A percentile compares a stretch with the other conserved stretches of the same genome.
These are phyloP conservation scores for Saccharomycopsis hybrid DNA, from an alignment of 1,139 yeast genomes.

Conservation along the genomic window DNA sequence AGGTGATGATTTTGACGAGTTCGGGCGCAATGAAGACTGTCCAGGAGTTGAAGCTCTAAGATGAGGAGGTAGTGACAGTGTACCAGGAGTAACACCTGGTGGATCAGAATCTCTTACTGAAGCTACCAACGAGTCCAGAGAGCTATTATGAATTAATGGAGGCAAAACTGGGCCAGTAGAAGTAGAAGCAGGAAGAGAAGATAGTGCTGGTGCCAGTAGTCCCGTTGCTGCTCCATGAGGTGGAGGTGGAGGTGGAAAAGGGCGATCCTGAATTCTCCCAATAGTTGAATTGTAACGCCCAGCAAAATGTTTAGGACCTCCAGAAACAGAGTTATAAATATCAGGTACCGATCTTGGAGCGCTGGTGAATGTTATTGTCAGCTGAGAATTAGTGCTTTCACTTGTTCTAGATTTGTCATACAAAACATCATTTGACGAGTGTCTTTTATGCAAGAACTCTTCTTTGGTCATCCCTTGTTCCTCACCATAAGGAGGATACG, in stretches of 20 bases:
- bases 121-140: no score
- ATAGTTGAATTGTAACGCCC: no score
- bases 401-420: conserved; percentile 15
- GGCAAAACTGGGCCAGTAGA: no score
- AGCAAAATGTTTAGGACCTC: not conserved
- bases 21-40: not conserved
- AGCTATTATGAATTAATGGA: no score
- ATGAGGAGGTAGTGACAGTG: not conserved
- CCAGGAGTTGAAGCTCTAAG: not conserved
- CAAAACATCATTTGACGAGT: conserved; percentile 24
- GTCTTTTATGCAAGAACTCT: conserved; percentile 24
- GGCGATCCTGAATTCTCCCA: no score
- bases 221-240: no score
- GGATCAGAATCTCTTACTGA: no score
- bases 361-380: conserved; percentile 5
- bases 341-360: conserved; percentile 19
- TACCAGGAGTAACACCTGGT: no score
- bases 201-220: no score
- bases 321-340: conserved; percentile 9
- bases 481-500: conserved; percentile 15
- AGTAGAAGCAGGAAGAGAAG: no score
- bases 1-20: conserved; percentile 1
- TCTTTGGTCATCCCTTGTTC: conserved; percentile 19
- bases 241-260: no score
- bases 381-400: conserved; percentile 10